A percentile compares a stretch with the other conserved stretches of the same genome.
Evolutionary conservation across 1,139 yeast genomes (phyloP).

Genomic region (Kluyveromyces sp.): DNA sequence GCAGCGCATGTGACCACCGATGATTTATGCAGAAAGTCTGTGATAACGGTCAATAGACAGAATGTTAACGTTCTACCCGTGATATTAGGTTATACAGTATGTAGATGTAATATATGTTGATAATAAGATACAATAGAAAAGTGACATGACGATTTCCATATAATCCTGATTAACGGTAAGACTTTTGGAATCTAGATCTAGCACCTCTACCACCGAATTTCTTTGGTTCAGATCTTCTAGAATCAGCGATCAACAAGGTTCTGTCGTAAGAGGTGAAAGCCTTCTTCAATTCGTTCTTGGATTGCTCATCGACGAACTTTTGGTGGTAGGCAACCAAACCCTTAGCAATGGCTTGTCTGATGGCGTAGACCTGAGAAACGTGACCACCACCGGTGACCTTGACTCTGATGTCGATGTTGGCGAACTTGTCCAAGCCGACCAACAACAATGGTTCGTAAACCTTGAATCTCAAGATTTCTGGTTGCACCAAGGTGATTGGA

Average conservation of each 20-base stretch:
- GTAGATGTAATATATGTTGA: conserved; percentile 21
- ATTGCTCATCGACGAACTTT: conserved; percentile 98
- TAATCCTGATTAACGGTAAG: conserved; percentile 78
- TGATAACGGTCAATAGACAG: background rate
- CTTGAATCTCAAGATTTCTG: conserved; percentile 98
- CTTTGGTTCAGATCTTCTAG: conserved; percentile 99
- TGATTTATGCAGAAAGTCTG: background rate
- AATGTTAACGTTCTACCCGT: conserved; percentile 23
- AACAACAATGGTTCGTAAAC: conserved; percentile 98
- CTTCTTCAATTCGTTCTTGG: conserved; percentile 99
- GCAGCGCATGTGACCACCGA: no score
- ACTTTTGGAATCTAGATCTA: conserved; percentile 99
- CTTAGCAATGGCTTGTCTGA: conserved; percentile 99
- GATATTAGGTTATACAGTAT: conserved; percentile 30
- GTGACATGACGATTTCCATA: conserved; percentile 10
- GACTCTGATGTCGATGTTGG: conserved; percentile 97
- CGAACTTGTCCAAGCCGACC: conserved; percentile 98
- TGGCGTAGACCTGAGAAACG: conserved; percentile 98
- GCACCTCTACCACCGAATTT: conserved; percentile 99
- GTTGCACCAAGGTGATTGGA: conserved; percentile 98
- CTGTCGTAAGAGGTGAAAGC: conserved; percentile 97
- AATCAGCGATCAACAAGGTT: conserved; percentile 98
- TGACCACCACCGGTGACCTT: conserved; percentile 99
- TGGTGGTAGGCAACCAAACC: conserved; percentile 99
- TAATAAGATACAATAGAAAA: conserved; percentile 18